phyloP scores from a whole-genome alignment of 352 stramenopile species.

The Pythium phragmiticola region DNA sequence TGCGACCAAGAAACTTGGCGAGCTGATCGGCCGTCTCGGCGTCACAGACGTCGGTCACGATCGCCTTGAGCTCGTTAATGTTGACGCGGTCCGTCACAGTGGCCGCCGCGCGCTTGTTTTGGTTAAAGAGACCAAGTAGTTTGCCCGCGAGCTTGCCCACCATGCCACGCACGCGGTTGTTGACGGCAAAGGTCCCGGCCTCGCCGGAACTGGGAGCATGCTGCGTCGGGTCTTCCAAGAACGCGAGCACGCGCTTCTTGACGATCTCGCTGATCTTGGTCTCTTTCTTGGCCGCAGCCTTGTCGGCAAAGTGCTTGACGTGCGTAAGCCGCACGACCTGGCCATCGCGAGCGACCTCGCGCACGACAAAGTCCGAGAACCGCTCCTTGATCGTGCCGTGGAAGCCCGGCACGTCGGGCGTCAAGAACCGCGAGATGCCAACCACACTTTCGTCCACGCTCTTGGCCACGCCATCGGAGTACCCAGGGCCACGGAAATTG shows the following conservation, averaged over 20 bases:
- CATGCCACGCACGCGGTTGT: slow-evolving; percentile 41
- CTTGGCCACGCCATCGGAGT: slow-evolving; percentile 73
- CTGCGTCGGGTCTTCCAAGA: slow-evolving; percentile 46
- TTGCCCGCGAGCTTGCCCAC: slow-evolving; percentile 58
- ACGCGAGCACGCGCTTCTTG: slow-evolving; percentile 67
- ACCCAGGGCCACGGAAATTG: slow-evolving; percentile 56
- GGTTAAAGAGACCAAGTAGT: slow-evolving; percentile 65
- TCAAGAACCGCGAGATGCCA: slow-evolving; percentile 70
- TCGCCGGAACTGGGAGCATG: slow-evolving; percentile 1
- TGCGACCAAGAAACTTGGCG: slow-evolving; percentile 36
- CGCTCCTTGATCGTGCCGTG: slow-evolving; percentile 87
- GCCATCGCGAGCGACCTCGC: slow-evolving; percentile 68
- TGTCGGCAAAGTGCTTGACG: slow-evolving; percentile 47
- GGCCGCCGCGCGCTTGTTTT: slow-evolving; percentile 45
- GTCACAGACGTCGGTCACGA: slow-evolving; percentile 49
- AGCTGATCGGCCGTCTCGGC: slow-evolving; percentile 39
- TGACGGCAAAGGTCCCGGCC: slow-evolving; percentile 18
- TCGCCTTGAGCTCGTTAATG: slow-evolving; percentile 42
- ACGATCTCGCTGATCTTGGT: slow-evolving; percentile 77
- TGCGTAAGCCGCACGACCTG: slow-evolving; percentile 62
- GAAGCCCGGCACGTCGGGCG: slow-evolving; percentile 68
- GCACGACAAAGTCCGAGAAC: slow-evolving; percentile 92
- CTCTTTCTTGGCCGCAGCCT: slow-evolving; percentile 37
- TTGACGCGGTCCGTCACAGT: slow-evolving; percentile 39
- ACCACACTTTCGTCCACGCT: slow-evolving; percentile 76